Base-by-base conservation (phyloP, 225 moss, liverwort and hornwort species). In the Takakia lepidozioides region DNA sequence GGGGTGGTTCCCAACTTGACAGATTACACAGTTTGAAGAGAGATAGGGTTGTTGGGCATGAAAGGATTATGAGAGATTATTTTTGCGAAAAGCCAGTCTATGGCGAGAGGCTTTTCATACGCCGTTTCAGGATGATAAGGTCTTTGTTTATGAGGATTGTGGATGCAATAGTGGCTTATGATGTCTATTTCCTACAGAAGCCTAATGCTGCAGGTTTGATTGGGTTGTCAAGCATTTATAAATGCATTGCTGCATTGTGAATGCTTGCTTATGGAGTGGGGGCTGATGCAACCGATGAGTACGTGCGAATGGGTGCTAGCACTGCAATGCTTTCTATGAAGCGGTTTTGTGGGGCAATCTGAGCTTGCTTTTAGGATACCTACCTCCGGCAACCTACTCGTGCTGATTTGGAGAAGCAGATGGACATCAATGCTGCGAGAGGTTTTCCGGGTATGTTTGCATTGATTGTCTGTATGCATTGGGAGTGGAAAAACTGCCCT, bases 61-160 rank as follows among this genome's bases (percentile, higher is more conserved):
- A 32, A 32, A 32, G 10, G 30, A 32, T 32, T 32, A 57, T 57
- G 29, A 57, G 17, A 19, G 56, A 57, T 23, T 57, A 46, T 32
- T 32, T 45, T n/a, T 15, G n/a, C 7, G 5, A 25, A 1, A 30
- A 16, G 1, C 38, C 45, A 5, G 23, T 38, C 0, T 48, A 49
- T 17, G 29, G 1, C 47, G 13, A 19, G 16, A 8, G 25, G 0
- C 20, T 58, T 7, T 58, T 49, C 47, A 7, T 21, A 48, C 8
- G 48, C 14, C 14, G 24, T 22, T 58, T 37, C 23, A n/a, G n/a
- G 22, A 38, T 58, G 46, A 26, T n/a, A 14, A 43, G 11, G 18
- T 23, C 43, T 20, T 13, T 45, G 0, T 43, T 43, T 57, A 5
- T n/a, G 1, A 43, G 32, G n/a, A 44, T 57, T n/a, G 2, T 27